These are phyloP conservation scores for Colletotrichum salicis DNA, from an alignment of 2,329 filamentous ascomycete genomes.

Conservation along the genomic window DNA sequence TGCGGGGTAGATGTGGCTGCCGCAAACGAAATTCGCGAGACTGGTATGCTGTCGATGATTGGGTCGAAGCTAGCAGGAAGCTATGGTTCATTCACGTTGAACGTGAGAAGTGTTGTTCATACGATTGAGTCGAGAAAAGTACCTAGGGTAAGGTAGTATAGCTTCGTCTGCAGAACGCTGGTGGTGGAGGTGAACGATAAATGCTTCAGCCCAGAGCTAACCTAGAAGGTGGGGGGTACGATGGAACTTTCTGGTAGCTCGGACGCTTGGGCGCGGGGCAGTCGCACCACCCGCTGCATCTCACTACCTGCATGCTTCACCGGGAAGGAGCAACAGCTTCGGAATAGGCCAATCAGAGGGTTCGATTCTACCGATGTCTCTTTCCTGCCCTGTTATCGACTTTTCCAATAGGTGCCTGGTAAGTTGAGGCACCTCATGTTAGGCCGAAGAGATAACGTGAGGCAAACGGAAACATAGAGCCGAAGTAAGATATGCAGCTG, in stretches of 20 bases:
- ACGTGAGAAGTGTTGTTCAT: background rate
- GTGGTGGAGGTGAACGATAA: slow-evolving; percentile 5
- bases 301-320: background rate
- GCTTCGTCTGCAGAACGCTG: background rate
- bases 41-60: background rate
- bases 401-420: no score
- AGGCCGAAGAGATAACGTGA: no score
- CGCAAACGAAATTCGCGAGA: background rate
- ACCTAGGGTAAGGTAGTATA: background rate
- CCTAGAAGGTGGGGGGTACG: background rate
- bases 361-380: background rate
- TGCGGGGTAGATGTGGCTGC: slow-evolving; percentile 2
- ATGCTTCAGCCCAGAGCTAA: slow-evolving; percentile 5
- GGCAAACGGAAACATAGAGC: no score
- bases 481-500: background rate
- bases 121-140: background rate
- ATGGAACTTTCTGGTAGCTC: slow-evolving; percentile 21
- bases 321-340: slow-evolving; percentile 8
- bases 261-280: slow-evolving; percentile 7
- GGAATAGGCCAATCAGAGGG: background rate
- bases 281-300: background rate
- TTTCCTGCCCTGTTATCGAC: background rate
- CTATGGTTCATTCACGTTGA: background rate
- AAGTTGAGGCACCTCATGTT: no score
- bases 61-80: background rate